These are phyloP conservation scores for Monosporascus sp. DNA, from an alignment of 2,329 filamentous ascomycete species.

Conservation along the genomic window DNA sequence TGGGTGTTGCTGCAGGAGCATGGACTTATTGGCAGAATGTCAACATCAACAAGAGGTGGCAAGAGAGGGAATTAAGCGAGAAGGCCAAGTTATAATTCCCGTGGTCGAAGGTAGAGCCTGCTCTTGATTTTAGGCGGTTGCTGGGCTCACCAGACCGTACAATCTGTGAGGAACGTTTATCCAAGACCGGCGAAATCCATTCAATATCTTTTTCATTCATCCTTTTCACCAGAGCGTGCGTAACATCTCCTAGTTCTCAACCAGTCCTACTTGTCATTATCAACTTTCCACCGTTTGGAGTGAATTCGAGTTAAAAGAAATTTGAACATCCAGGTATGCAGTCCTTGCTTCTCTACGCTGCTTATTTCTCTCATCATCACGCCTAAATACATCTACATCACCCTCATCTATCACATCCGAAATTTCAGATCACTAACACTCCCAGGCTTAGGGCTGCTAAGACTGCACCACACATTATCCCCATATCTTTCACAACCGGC, in stretches of 20 bases:
- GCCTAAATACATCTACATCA: too few species aligned
- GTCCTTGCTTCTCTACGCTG: not conserved
- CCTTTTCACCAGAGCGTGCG: not conserved
- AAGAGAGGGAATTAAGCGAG: constrained; percentile 46
- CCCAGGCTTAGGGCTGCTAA: too few species aligned
- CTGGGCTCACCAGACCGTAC: not conserved
- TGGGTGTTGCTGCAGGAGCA: constrained; percentile 61
- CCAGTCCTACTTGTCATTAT: too few species aligned
- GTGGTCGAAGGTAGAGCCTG: not conserved
- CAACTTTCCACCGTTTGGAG: too few species aligned
- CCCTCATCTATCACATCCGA: too few species aligned
- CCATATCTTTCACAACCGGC: too few species aligned
- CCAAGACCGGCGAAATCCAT: not conserved
- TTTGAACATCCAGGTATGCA: too few species aligned
- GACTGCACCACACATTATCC: too few species aligned
- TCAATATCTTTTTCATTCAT: not conserved
- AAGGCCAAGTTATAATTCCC: constrained; percentile 34
- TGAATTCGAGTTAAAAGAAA: too few species aligned
- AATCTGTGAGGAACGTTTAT: too few species aligned
- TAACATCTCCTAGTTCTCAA: not conserved
- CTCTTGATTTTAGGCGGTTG: not conserved
- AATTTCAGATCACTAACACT: too few species aligned
- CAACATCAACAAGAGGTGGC: constrained; percentile 66
- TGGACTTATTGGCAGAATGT: constrained; percentile 72
- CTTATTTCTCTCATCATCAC: not conserved